phyloP scores from a whole-genome alignment of 2,329 filamentous ascomycete species.

The Pestalotiopsis sp. region DNA sequence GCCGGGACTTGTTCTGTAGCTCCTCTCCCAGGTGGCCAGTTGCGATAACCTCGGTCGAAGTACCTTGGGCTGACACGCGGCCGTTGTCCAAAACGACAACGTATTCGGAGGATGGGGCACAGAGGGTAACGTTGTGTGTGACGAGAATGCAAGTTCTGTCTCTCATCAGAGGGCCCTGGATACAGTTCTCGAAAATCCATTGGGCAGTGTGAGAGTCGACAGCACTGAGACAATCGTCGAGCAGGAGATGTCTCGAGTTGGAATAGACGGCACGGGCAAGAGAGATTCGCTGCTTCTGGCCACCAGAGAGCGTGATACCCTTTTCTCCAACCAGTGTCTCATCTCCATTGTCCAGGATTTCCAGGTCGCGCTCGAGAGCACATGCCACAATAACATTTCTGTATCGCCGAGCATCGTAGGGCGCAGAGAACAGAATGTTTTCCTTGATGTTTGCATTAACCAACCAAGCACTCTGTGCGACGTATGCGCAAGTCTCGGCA shows the following conservation, averaged over 20 bases:
- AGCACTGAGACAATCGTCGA: slow-evolving; percentile 95
- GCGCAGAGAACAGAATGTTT: slow-evolving; percentile 89
- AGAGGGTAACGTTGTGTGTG: slow-evolving; percentile 92
- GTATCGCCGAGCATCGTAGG: slow-evolving; percentile 81
- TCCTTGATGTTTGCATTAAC: slow-evolving; percentile 95
- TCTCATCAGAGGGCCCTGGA: slow-evolving; percentile 86
- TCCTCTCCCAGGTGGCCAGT: slow-evolving; percentile 92
- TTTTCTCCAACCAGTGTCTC: slow-evolving; percentile 96
- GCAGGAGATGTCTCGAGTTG: slow-evolving; percentile 84
- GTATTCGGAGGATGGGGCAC: slow-evolving; percentile 77
- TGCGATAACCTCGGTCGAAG: slow-evolving; percentile 75
- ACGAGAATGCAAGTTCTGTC: slow-evolving; percentile 91
- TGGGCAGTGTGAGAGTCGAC: slow-evolving; percentile 97
- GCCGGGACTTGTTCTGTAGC: slow-evolving; percentile 68
- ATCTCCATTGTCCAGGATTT: slow-evolving; percentile 91
- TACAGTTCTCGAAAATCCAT: slow-evolving; percentile 95
- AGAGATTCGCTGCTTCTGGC: slow-evolving; percentile 96
- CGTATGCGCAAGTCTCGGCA: slow-evolving; percentile 92
- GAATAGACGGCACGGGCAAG: slow-evolving; percentile 97
- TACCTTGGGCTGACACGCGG: slow-evolving; percentile 75
- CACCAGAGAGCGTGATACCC: slow-evolving; percentile 93
- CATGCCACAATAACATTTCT: slow-evolving; percentile 88
- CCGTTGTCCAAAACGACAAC: slow-evolving; percentile 90
- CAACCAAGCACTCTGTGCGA: slow-evolving; percentile 95
- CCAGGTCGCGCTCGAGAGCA: slow-evolving; percentile 85